Evolutionary conservation across 1,284 basidiomycete genomes (phyloP), one percentile per base, ranked within the genome.

Genomic region (Trichosporon ovoides): DNA sequence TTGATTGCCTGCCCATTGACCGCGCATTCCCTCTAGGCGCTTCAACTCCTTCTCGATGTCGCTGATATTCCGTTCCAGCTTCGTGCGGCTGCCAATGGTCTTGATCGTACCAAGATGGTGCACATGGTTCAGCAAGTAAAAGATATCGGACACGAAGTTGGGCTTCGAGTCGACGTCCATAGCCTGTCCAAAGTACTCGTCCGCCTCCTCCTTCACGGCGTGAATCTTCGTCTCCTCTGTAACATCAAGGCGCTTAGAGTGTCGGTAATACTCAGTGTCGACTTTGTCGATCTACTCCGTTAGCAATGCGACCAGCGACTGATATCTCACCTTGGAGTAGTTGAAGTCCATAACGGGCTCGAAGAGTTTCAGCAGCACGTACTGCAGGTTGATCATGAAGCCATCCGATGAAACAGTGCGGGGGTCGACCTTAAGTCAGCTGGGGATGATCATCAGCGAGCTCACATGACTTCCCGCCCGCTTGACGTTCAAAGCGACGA

Each of bases 131-230:
- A 87, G 82, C 37, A 98, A 81, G 80, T 89, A 98, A 80, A 96
- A 98, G 12, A 96, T 84, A 56, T 98, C 88, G 1, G 94, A 93
- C 65, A 98, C 94, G 78, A 99, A 98, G 75, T 96, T 97, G 63
- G 40, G 72, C 60, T 69, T 66, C 16, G 60, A 38, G 28, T 68
- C 66, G 34, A 64, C 58, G 34, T 71, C 62, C 75, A 68, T 67
- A 55, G 85, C 81, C 46, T 81, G 77, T 51, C 83, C 80, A 56
- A 81, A 84, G 85, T 88, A 95, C 57, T 83, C 79, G 38, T 84
- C 80, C 0, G 87, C 88, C 68, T 96, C 91, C 60, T 72, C 87
- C 63, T 85, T 87, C 0, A 89, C 91, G 0, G 90, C 91, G 65
- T 91, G 91, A 63, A 97, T 88, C 55, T 92, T 87, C 0, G 93